Evolutionary conservation across 257 asterid genomes (phyloP).

Genomic region (Solanum ossicruentum): DNA sequence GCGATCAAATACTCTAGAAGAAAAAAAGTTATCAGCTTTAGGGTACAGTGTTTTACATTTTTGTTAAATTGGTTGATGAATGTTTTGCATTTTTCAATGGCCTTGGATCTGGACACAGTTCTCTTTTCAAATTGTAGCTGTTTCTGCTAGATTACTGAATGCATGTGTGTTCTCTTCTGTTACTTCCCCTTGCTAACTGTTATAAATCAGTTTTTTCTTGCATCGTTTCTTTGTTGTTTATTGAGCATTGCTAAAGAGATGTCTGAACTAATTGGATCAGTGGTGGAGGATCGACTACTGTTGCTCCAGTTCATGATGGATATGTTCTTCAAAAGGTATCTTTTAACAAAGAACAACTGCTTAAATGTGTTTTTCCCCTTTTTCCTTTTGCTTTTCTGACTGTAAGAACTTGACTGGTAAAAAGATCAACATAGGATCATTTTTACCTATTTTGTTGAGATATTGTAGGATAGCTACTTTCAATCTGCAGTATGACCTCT

Average conservation of each 20-base stretch:
- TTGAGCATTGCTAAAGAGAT: not conserved
- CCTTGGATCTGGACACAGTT: too few species aligned
- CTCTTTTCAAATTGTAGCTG: too few species aligned
- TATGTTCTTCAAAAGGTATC: conserved; percentile 93
- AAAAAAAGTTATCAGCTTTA: too few species aligned
- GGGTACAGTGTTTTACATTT: too few species aligned
- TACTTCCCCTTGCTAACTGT: not conserved
- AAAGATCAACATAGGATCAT: not conserved
- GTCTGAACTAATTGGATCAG: conserved; percentile 34
- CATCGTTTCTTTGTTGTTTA: not conserved
- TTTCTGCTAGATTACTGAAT: not conserved
- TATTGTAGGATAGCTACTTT: not conserved
- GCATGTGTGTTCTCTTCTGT: not conserved
- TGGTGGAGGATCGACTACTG: conserved; percentile 96
- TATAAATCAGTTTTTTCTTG: not conserved
- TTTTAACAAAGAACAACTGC: not conserved
- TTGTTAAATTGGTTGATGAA: too few species aligned
- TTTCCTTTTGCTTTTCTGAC: not conserved
- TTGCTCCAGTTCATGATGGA: conserved; percentile 97
- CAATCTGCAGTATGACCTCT: not conserved
- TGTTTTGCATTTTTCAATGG: too few species aligned
- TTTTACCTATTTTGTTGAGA: not conserved
- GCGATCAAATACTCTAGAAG: too few species aligned
- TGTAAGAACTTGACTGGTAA: not conserved
- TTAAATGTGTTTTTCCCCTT: not conserved